Evolutionary conservation across 129 eudicot genomes (phyloP), one percentile per base, ranked within the genome.

Genomic region (Escallonia rubra): DNA sequence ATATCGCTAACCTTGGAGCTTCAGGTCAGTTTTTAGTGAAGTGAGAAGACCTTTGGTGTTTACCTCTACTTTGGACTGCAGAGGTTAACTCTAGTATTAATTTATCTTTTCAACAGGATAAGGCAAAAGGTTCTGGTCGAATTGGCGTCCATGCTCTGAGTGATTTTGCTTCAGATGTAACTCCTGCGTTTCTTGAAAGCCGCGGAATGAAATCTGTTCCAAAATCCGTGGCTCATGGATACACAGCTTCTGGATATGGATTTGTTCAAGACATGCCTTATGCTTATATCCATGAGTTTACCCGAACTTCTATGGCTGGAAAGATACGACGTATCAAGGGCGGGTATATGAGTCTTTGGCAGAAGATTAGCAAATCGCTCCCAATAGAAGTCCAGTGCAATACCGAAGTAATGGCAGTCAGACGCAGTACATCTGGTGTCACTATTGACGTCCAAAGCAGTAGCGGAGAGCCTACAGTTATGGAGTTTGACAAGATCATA

Each of bases 201-300:
- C 80, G 65, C 39, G 93, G 93, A 58, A 45, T 86, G 5, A 84
- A 75, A 69, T 76, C 86, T 10, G 86, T 90, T 58, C 90, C 88
- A 47, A 90, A 90, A 59, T 86, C 96, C 15, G 96, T 90, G 39
- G 87, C 81, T 0, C 81, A 84, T 68, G 96, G 95, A 42, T 90
- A 81, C 69, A 86, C 87, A 6, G 95, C 96, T 63, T 90, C 90
- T 59, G 96, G 94, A 2, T 90, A 90, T 66, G 94, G 96, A 49
- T 90, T 81, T 63, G 86, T 90, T 42, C 85, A 90, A 74, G 96
- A 90, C 63, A 86, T 90, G 96, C 90, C 96, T 61, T 90, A 90
- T 70, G 90, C 96, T 58, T 90, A 86, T 77, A 81, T 90, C 67
- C 96, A 90, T 13, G 96, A 90, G 72, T 90, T 90, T 83, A 90